Percentiles rank a stretch among this genome's conserved stretches.
Evolutionary conservation across 163 green algal genomes (phyloP).

Genomic region (Chloroidium sp.): DNA sequence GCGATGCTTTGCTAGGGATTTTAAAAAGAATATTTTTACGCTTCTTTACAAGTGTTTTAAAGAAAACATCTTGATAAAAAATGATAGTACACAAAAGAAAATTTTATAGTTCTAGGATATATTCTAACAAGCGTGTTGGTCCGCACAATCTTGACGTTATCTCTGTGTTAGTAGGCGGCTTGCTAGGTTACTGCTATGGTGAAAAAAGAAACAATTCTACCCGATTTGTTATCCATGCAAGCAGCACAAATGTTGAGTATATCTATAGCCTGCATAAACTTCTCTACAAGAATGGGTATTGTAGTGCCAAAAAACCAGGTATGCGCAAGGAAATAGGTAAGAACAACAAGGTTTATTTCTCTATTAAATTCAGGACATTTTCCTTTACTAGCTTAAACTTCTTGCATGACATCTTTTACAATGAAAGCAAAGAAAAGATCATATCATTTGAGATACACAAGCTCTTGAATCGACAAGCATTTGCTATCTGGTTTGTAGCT

Average conservation of each 20-base stretch:
- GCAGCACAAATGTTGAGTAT: slow-evolving; percentile 17
- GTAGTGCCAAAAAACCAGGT: slow-evolving; percentile 16
- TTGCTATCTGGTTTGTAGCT: slow-evolving; percentile 13
- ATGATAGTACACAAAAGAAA: slow-evolving; percentile 15
- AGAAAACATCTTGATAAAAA: not conserved
- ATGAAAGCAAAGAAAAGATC: slow-evolving; percentile 1
- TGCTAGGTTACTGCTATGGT: not conserved
- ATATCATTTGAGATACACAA: slow-evolving; percentile 4
- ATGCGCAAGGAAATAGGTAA: slow-evolving; percentile 12
- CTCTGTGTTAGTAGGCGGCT: too few relatives aligned
- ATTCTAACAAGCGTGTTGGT: not conserved
- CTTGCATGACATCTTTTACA: slow-evolving; percentile 9
- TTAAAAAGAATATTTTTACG: too few relatives aligned
- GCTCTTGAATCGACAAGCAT: slow-evolving; percentile 3
- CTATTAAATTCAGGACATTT: slow-evolving; percentile 11
- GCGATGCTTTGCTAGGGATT: too few relatives aligned
- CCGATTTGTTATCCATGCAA: slow-evolving; percentile 8
- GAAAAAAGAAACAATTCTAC: slow-evolving; percentile 11
- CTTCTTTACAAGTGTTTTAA: too few relatives aligned
- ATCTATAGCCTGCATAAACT: slow-evolving; percentile 18
- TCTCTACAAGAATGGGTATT: slow-evolving; percentile 24
- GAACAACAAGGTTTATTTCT: slow-evolving; percentile 14
- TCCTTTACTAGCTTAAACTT: slow-evolving; percentile 10
- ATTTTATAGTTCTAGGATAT: slow-evolving; percentile 21
- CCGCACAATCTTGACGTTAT: too few relatives aligned